A percentile compares a stretch with the other conserved stretches of the same genome.
phyloP scores from a whole-genome alignment of 2,329 filamentous ascomycete species.

The Curvularia spicifera region DNA sequence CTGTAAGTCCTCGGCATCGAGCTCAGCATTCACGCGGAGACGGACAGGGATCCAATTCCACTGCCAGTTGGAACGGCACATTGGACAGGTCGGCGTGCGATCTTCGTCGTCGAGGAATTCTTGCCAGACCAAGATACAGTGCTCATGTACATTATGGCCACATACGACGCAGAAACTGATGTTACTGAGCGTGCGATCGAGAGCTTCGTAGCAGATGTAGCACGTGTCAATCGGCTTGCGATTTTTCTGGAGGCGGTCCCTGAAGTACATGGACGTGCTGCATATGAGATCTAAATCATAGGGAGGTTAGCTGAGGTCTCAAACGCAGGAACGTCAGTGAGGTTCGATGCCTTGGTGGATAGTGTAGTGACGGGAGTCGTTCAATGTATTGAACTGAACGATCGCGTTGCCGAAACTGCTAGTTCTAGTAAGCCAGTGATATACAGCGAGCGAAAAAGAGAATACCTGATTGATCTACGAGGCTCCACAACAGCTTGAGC shows the following conservation, averaged over 20 bases:
- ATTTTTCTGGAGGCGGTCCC: constrained; percentile 17
- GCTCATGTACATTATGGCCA: constrained; percentile 28
- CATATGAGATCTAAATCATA: constrained; percentile 26
- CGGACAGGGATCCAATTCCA: not conserved
- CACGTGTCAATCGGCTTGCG: constrained; percentile 26
- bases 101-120: not conserved
- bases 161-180: constrained; percentile 28
- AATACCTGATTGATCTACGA: constrained; percentile 3
- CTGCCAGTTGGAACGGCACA: constrained; percentile 24
- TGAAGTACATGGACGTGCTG: constrained; percentile 25
- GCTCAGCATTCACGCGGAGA: not conserved
- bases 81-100: constrained; percentile 18
- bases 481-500: not conserved
- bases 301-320: not conserved
- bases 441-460: too few relatives aligned
- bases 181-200: constrained; percentile 11
- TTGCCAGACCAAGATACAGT: constrained; percentile 20
- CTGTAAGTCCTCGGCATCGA: constrained; percentile 9
- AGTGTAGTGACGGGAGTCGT: constrained; percentile 17
- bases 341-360: constrained; percentile 21
- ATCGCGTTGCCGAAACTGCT: constrained; percentile 13
- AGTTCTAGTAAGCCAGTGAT: not conserved
- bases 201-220: constrained; percentile 23
- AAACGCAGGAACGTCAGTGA: not conserved
- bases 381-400: constrained; percentile 14